These are phyloP conservation scores for Bauhinia variegata DNA, from an alignment of 306 rosid genomes.

Conservation along the genomic window DNA sequence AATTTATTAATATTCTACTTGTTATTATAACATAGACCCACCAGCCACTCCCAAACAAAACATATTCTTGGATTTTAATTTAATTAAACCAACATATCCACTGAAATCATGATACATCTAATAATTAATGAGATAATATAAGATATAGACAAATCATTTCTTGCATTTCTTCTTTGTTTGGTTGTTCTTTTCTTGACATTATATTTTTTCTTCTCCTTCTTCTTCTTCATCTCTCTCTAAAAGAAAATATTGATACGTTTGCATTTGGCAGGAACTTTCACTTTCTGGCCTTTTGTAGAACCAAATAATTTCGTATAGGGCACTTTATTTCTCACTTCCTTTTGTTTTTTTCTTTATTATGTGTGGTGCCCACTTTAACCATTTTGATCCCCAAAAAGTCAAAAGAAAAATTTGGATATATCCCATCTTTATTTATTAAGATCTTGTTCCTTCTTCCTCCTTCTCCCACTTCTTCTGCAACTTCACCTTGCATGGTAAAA, in stretches of 20 bases:
- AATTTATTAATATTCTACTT: conserved; percentile 43
- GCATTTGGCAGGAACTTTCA: conserved; percentile 53
- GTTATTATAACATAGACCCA: conserved; percentile 63
- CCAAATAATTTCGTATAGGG: conserved; percentile 56
- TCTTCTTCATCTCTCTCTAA: conserved; percentile 31
- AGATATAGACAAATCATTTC: conserved; percentile 45
- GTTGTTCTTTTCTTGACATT: conserved; percentile 46
- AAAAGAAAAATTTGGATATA: conserved; percentile 32
- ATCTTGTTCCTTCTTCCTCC: neutral
- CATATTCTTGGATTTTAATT: conserved; percentile 48
- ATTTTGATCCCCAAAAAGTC: conserved; percentile 42
- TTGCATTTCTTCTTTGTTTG: conserved; percentile 50
- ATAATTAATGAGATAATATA: conserved; percentile 47
- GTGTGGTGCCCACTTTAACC: conserved; percentile 46
- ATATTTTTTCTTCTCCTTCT: conserved; percentile 7
- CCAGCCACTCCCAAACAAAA: conserved; percentile 62
- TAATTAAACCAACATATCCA: conserved; percentile 49
- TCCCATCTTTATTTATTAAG: neutral
- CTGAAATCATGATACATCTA: conserved; percentile 52
- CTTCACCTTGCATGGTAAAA: neutral
- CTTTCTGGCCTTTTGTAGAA: conserved; percentile 65
- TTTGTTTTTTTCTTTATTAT: conserved; percentile 35
- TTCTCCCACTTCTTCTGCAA: neutral
- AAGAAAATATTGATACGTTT: conserved; percentile 44
- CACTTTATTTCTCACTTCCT: conserved; percentile 49